Evolutionary conservation across 441 rosid species (phyloP), one percentile per base, ranked within the genome.

Genomic region (Erodium moschatum): DNA sequence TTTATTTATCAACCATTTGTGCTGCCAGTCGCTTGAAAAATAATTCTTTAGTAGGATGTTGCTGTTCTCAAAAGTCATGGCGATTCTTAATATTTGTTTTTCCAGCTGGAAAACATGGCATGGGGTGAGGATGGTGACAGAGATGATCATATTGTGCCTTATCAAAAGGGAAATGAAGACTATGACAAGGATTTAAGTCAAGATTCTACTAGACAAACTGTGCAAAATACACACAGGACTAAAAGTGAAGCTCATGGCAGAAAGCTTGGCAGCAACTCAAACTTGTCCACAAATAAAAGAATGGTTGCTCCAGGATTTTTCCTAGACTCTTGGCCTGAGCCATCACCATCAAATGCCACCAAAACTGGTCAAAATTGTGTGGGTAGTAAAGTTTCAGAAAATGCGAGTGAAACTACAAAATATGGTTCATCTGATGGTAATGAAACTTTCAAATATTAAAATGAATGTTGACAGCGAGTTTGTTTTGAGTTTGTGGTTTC

Each of bases 21-120:
- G 38, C 38, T 33, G 38, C 6, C 38, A 33, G 6, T 33, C 38
- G 38, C 38, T 33, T 33, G 38, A 33, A 33, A 5, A 33, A 33
- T 3, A 0, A 52, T 15, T 52, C 60, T 15, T 52, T 15, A 52
- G 20, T 67, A 64, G 42, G n/a, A 69, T 70, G 11, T 62, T 33
- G 61, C 70, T 3, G 62, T 68, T 15, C 16, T 72, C 38, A 61
- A 52, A 56, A 58, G 24, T 67, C 12, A n/a, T 31, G 24, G 33
- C 71, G 67, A 69, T 65, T 65, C 67, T 72, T 21, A 29, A 64
- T 19, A 13, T 56, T 4, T 65, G 70, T 69, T 40, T 72, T 84
- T 78, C 71, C 96, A 94, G 99, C 79, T 91, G 70, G 75, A 83
- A 13, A 85, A 85, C 78, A 89, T 94, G 80, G 80, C 87, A 94